Evolutionary conservation across 768 basidiomycete genomes (phyloP), one percentile per base, ranked within the genome.

Genomic region (Auriscalpium microsporum): DNA sequence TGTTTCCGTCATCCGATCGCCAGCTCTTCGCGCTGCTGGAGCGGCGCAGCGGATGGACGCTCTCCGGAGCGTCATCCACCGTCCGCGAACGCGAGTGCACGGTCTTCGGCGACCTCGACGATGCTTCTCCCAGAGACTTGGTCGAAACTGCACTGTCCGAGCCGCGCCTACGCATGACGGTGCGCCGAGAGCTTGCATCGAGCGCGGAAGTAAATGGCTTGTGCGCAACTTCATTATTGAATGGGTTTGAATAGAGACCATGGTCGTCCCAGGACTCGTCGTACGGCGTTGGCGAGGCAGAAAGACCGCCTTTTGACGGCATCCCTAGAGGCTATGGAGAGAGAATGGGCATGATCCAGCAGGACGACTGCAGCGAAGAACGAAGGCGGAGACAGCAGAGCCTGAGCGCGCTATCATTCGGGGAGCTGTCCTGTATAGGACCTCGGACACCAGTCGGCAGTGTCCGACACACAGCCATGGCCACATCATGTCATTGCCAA

Each of bases 131-230:
- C 23, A 48, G 65, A 54, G 62, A 59, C 17, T 55, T 21, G 14
- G 61, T 53, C 36, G 58, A 40, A 5, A 54, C 52, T 6, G 61
- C 50, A 16, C 60, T 63, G 48, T 70, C 69, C 9, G 69, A 70
- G 28, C 67, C 68, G 40, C 68, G 66, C 16, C 69, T 51, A 2
- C 60, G 60, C 23, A 59, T 33, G 34, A 45, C 36, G 5, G 58
- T 53, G 14, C 49, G 55, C 45, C 51, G 53, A 4, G 45, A 45
- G 40, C 37, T 38, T n/a, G 37, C 10, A 13, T 55, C 52, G 19
- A 61, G 45, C 10, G 60, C 60, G 45, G 60, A 61, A 46, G 60
- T 59, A 58, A 59, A 61, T 21, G 58, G 35, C 6, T 48, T 59
- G 49, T 42, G 2, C 13, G 13, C 40, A 17, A 7, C 40, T 13